A percentile compares a stretch with the other conserved stretches of the same genome.
Evolutionary conservation across 2,329 filamentous ascomycete genomes (phyloP).

Genomic region (Apiospora pterosperma): DNA sequence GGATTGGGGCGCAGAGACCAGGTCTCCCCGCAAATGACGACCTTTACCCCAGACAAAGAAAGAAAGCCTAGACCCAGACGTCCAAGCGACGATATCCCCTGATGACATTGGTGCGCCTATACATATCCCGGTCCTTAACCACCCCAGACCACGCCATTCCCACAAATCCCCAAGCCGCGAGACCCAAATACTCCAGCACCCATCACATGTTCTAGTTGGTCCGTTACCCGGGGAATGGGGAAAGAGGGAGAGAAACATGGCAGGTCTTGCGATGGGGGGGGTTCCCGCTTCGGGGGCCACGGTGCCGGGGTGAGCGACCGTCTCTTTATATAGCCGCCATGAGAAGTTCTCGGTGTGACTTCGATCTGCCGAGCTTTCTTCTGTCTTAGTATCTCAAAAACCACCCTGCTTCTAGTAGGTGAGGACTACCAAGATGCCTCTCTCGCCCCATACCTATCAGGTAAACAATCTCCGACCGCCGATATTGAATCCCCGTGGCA

Average conservation of each 20-base stretch:
- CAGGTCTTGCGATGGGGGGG: background rate
- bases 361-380: background rate
- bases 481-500: background rate
- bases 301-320: background rate
- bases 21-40: background rate
- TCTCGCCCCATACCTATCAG: conserved; percentile 11
- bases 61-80: background rate
- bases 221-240: background rate
- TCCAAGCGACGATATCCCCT: background rate
- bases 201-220: background rate
- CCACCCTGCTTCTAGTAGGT: background rate
- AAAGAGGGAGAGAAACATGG: too few relatives aligned
- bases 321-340: background rate
- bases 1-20: background rate
- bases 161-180: background rate
- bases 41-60: background rate
- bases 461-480: conserved; percentile 1
- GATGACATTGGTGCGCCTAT: background rate
- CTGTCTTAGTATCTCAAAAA: background rate
- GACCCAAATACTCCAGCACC: background rate
- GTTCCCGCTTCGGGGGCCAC: background rate
- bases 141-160: background rate
- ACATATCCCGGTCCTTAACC: background rate
- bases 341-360: background rate
- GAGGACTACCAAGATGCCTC: conserved; percentile 8